These are phyloP conservation scores for Kluyveromyces nonfermentans DNA, from an alignment of 805 yeast genomes.

Conservation along the genomic window DNA sequence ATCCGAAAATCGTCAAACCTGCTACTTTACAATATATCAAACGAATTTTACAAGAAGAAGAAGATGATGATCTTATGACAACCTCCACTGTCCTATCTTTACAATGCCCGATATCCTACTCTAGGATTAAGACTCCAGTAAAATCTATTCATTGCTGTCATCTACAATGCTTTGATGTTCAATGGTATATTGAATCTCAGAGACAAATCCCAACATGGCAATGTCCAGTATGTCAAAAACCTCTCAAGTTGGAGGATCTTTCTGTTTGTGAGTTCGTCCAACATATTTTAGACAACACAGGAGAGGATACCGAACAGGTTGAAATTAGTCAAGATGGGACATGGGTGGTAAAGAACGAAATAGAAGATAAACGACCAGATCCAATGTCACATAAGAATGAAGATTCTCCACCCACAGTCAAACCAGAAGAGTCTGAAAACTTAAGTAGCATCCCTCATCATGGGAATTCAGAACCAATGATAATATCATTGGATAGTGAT, in stretches of 20 bases:
- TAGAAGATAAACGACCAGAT: conserved; percentile 10
- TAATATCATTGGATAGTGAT: conserved; percentile 44
- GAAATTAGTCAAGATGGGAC: conserved; percentile 61
- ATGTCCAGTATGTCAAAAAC: conserved; percentile 72
- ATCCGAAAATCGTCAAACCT: conserved; percentile 44
- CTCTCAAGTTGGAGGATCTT: conserved; percentile 45
- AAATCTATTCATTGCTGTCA: conserved; percentile 68
- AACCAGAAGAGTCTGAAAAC: conserved; percentile 18
- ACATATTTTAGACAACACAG: conserved; percentile 48
- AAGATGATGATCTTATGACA: conserved; percentile 64
- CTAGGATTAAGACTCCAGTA: conserved; percentile 62
- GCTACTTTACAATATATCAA: conserved; percentile 42
- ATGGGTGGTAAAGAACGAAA: conserved; percentile 44
- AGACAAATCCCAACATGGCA: conserved; percentile 74
- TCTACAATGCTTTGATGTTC: conserved; percentile 81
- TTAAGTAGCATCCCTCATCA: conserved; percentile 4
- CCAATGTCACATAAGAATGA: conserved; percentile 5
- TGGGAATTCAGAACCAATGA: conserved; percentile 27
- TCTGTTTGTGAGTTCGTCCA: conserved; percentile 66
- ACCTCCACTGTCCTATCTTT: conserved; percentile 58
- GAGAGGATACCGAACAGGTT: conserved; percentile 52
- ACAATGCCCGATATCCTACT: conserved; percentile 70
- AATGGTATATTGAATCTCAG: conserved; percentile 64
- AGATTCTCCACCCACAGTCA: conserved; percentile 10
- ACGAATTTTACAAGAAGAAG: conserved; percentile 33